Base-by-base conservation (phyloP, 768 basidiomycete genomes). In the Phanerodontia chrysosporium region DNA sequence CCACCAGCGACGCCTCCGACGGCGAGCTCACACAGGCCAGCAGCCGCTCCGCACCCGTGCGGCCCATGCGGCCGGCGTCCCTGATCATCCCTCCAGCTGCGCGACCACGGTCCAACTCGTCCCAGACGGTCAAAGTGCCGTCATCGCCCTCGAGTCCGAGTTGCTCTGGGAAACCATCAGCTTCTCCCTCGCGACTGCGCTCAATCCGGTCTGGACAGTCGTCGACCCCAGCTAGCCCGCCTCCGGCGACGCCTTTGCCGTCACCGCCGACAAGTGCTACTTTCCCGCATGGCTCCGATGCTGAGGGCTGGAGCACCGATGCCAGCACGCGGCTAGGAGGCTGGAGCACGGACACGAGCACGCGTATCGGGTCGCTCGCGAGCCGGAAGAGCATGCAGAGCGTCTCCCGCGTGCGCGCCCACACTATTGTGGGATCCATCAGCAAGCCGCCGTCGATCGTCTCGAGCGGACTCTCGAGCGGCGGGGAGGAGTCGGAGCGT, bases 321-420 rank as follows among this genome's bases (percentile, higher is more conserved):
- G 55, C 60, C 1, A 61, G 60, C 55, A 61, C 60, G 21, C 44
- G 55, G 25, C 44, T 61, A 16, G 56, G 56, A 2, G 60, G 60
- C 1, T 61, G 60, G 60, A 61, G 55, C 28, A 61, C 60, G 39
- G 60, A 61, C 55, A 46, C 55, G 16, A 61, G 60, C 49, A 49
- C 60, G 12, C 46, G 60, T 12, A 39, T 61, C 10, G 60, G 60
- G n/a, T 61, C 60, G 25, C 27, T 51, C 30, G 55, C 32, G 35
- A 52, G 56, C 45, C 45, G 35, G 29, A 49, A 39, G 48, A 48
- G 56, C n/a, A 21, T 28, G 35, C 48, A 24, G 36, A 42, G 52
- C 30, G 29, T 16, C 7, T 21, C 48, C 6, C 28, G 60, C 10
- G 22, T 52, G 5, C 54, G 60, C 18, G 60, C 55, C 16, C 57